Percentiles rank a stretch among this genome's conserved stretches.
phyloP scores from a whole-genome alignment of 805 yeast species.

The Candida parachauliodes region DNA sequence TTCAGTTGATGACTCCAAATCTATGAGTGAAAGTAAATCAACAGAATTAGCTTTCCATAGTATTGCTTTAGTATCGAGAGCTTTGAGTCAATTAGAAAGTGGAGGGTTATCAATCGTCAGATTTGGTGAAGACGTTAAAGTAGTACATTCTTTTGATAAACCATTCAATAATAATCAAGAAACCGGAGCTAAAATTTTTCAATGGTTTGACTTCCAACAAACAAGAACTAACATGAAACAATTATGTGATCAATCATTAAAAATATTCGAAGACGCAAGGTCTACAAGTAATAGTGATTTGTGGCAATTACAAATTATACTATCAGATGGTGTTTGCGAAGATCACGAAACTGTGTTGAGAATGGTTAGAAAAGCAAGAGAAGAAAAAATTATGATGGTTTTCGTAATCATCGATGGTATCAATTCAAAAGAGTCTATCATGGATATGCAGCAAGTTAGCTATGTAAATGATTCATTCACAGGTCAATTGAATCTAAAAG shows the following conservation, averaged over 20 bases:
- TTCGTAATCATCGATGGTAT: slow-evolving; percentile 93
- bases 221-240: slow-evolving; percentile 78
- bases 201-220: slow-evolving; percentile 88
- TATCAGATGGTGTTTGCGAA: slow-evolving; percentile 97
- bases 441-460: slow-evolving; percentile 92
- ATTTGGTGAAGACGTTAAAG: slow-evolving; percentile 79
- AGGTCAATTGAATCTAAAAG: slow-evolving; percentile 72
- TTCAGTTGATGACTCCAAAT: slow-evolving; percentile 94
- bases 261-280: slow-evolving; percentile 62
- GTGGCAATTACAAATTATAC: slow-evolving; percentile 91
- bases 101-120: slow-evolving; percentile 89
- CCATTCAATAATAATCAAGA: slow-evolving; percentile 67
- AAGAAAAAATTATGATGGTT: slow-evolving; percentile 88
- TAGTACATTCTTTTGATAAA: slow-evolving; percentile 85
- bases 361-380: slow-evolving; percentile 87
- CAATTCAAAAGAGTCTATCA: slow-evolving; percentile 75
- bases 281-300: slow-evolving; percentile 51
- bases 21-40: slow-evolving; percentile 92
- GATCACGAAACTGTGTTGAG: slow-evolving; percentile 81
- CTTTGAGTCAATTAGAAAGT: slow-evolving; percentile 88
- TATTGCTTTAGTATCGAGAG: slow-evolving; percentile 89
- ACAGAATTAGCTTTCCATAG: slow-evolving; percentile 92
- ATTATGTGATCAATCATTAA: slow-evolving; percentile 68
- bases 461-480: slow-evolving; percentile 61
- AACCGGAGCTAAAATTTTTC: slow-evolving; percentile 79